A percentile compares a stretch with the other conserved stretches of the same genome.
phyloP scores from a whole-genome alignment of 441 rosid species.

The Isatis lusitanica region DNA sequence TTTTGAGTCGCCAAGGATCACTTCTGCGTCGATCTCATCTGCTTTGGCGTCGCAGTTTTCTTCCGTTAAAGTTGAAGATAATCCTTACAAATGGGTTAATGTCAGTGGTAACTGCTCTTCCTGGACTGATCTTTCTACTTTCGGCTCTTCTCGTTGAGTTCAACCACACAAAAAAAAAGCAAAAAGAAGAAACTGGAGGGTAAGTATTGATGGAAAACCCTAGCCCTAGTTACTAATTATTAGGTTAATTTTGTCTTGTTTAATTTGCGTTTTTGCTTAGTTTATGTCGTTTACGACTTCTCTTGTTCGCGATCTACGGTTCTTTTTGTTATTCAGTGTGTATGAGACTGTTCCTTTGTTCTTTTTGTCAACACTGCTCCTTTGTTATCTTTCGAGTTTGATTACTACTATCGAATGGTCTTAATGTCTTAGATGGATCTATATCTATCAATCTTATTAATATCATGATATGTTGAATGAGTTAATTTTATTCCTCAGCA shows the following conservation, averaged over 20 bases:
- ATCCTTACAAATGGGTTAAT: conserved; percentile 61
- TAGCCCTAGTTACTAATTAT: conserved; percentile 27
- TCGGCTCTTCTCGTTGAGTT: conserved; percentile 71
- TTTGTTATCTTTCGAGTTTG: conserved; percentile 20
- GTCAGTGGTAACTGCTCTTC: conserved; percentile 38
- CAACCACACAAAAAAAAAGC: neutral
- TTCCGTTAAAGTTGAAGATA: conserved; percentile 81
- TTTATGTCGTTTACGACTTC: conserved; percentile 6
- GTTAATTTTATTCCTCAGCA: neutral
- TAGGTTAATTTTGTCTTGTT: conserved; percentile 24
- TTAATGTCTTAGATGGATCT: conserved; percentile 2
- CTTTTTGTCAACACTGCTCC: neutral
- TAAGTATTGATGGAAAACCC: conserved; percentile 20
- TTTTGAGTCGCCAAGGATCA: conserved; percentile 43
- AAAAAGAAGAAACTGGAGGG: conserved; percentile 25
- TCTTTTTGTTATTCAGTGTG: conserved; percentile 25
- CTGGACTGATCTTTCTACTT: conserved; percentile 88
- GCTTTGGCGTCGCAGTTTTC: conserved; percentile 49
- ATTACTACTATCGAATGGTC: neutral
- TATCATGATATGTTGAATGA: conserved; percentile 3
- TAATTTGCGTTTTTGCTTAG: conserved; percentile 7
- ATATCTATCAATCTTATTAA: neutral
- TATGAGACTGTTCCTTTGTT: conserved; percentile 24
- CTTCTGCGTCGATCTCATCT: conserved; percentile 14
- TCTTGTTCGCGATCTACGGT: conserved; percentile 1